Evolutionary conservation across 768 basidiomycete species (phyloP), one percentile per base, ranked within the genome.

Genomic region (Tremella fuciformis): DNA sequence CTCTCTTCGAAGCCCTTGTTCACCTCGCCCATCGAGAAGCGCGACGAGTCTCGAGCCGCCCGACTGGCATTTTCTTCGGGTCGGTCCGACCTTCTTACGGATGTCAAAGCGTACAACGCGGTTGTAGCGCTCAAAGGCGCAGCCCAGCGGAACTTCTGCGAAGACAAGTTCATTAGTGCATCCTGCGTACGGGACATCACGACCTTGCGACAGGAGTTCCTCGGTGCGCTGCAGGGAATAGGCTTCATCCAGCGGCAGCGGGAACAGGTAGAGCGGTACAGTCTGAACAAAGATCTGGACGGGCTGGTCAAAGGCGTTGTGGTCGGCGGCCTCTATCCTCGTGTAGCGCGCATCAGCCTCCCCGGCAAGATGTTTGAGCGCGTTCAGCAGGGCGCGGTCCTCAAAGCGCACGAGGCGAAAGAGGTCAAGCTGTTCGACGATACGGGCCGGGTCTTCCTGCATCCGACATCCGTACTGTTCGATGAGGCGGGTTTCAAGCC

Each of bases 1-100:
- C 77, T 97, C 37, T 93, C 91, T 1, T 88, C 87, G 3, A 97
- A 93, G 69, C 87, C 92, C 0, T 76, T 97, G 49, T 97, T 96
- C 77, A 64, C 84, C 13, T 88, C 78, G 60, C 89, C 91, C 0
- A 81, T 88, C 75, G 91, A 93, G 25, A 87, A 86, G 72, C 82
- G 90, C 3, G 88, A 94, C 15, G 89, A 89, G 65, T 21, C 54
- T 38, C 7, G 15, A 70, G 93, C 89, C 65, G 89, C 91, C 8
- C 83, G 87, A 57, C 80, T 80, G 50, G 82, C 81, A 18, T 94
- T 96, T 63, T 78, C 83, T 13, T 82, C 80, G 13, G 86, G 81
- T 34, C 84, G 86, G 54, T 92, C 90, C 60, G 93, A 97, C 71
- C 80, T 96, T 1, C 79, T 96, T 49, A 92, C 91, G 0, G 89